Evolutionary conservation across 169 alveolate species (phyloP).

Genomic region (Cryptosporidium felis): DNA sequence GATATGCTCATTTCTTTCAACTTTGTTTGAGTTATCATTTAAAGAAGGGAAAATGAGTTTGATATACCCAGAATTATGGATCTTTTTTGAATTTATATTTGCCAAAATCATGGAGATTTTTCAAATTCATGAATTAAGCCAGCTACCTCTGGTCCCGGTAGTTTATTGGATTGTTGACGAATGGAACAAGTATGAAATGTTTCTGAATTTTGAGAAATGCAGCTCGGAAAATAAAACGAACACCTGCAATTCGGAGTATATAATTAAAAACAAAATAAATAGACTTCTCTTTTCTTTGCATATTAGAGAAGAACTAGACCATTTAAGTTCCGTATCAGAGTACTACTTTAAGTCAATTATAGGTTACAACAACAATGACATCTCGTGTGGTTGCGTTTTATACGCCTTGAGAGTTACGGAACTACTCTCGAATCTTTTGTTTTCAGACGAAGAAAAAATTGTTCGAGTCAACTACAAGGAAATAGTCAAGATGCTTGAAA

Average conservation of each 20-base stretch:
- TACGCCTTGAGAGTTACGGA: conserved; percentile 2
- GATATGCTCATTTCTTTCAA: conserved; percentile 13
- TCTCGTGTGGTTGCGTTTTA: conserved; percentile 1
- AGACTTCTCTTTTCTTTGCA: conserved; percentile 1
- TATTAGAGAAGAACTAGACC: not conserved
- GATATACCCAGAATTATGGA: not conserved
- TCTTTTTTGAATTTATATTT: not conserved
- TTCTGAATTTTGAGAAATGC: not conserved
- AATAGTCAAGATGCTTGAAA: not conserved
- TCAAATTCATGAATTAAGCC: not conserved
- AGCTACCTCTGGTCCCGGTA: conserved; percentile 18
- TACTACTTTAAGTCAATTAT: not conserved
- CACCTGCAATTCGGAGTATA: not conserved
- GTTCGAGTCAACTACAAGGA: not conserved
- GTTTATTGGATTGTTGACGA: conserved; percentile 6
- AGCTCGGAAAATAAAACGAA: no score
- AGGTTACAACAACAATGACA: not conserved
- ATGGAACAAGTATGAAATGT: conserved; percentile 47
- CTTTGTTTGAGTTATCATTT: conserved; percentile 2
- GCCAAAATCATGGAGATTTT: not conserved
- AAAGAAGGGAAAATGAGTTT: conserved; percentile 4
- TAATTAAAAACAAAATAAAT: not conserved
- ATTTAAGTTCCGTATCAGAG: not conserved
- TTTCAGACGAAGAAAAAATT: not conserved
- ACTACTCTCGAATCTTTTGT: not conserved